These are phyloP conservation scores for Lachnellula arida DNA, from an alignment of 2,329 filamentous ascomycete species.

Conservation along the genomic window DNA sequence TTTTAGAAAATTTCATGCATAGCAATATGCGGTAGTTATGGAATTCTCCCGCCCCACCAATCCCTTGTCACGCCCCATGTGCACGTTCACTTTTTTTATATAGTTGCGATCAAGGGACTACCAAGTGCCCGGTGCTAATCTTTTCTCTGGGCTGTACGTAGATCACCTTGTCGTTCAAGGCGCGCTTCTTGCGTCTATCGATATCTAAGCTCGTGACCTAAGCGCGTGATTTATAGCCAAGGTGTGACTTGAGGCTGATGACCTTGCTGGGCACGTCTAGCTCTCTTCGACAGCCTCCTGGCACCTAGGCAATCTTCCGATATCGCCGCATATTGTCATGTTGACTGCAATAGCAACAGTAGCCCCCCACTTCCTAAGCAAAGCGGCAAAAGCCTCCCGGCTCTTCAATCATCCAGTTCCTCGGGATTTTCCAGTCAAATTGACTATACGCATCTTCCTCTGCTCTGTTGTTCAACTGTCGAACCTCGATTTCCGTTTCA, in stretches of 20 bases:
- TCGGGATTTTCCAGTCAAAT: no score
- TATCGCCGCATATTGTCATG: no score
- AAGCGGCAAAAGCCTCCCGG: neutral
- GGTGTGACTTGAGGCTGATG: neutral
- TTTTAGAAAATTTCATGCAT: no score
- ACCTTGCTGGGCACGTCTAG: neutral
- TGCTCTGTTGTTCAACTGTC: slow-evolving; percentile 24
- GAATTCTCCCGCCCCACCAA: no score
- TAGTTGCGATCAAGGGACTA: neutral
- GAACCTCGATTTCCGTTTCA: slow-evolving; percentile 32
- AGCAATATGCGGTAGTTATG: no score
- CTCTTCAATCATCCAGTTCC: no score
- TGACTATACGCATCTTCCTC: no score
- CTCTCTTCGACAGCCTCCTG: neutral
- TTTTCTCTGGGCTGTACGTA: no score
- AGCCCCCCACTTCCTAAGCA: no score
- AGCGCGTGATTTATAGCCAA: slow-evolving; percentile 7
- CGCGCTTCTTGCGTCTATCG: slow-evolving; percentile 1
- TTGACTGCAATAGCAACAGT: no score
- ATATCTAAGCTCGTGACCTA: slow-evolving; percentile 13
- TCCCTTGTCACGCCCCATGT: no score
- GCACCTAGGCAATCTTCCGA: neutral
- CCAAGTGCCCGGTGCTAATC: neutral
- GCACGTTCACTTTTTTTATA: no score
- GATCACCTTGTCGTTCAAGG: neutral